Percentiles rank a stretch among this genome's conserved stretches.
Conservation (phyloP, 495 filamentous ascomycete species). For the Annulohypoxylon moriforme region DNA sequence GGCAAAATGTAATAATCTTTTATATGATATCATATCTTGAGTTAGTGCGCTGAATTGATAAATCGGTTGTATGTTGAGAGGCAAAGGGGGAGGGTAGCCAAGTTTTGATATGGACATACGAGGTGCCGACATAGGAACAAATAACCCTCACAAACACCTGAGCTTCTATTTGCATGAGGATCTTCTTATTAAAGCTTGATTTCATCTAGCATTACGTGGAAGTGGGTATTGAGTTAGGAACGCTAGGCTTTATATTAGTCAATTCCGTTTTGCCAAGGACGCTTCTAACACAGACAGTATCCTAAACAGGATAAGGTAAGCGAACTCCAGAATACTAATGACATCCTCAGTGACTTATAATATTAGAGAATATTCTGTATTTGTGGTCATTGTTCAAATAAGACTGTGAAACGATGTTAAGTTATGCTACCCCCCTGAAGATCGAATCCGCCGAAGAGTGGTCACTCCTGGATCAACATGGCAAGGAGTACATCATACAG, state of each 20-base stretch:
- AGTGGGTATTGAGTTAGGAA: background rate
- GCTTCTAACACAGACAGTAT: background rate
- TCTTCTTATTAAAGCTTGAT: background rate
- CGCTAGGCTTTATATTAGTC: background rate
- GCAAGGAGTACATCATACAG: background rate
- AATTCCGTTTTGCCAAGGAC: background rate
- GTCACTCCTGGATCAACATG: background rate
- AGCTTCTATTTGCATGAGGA: background rate
- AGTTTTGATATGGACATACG: background rate
- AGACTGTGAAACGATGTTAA: background rate
- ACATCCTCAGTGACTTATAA: background rate
- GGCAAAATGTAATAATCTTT: too few species aligned
- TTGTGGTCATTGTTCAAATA: background rate
- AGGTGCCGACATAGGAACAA: background rate
- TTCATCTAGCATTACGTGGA: background rate
- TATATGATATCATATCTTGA: too few species aligned
- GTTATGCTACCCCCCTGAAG: background rate
- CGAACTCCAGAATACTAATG: background rate
- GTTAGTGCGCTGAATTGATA: too few species aligned
- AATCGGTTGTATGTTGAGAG: too few species aligned
- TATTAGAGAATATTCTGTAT: background rate
- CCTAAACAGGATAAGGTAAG: background rate
- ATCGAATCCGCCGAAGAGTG: background rate
- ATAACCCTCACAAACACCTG: background rate
- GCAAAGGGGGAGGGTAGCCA: too few species aligned